Percentiles rank a stretch among this genome's conserved stretches.
These are phyloP conservation scores for Candida yuanshanica DNA, from an alignment of 805 yeast genomes.

Conservation along the genomic window DNA sequence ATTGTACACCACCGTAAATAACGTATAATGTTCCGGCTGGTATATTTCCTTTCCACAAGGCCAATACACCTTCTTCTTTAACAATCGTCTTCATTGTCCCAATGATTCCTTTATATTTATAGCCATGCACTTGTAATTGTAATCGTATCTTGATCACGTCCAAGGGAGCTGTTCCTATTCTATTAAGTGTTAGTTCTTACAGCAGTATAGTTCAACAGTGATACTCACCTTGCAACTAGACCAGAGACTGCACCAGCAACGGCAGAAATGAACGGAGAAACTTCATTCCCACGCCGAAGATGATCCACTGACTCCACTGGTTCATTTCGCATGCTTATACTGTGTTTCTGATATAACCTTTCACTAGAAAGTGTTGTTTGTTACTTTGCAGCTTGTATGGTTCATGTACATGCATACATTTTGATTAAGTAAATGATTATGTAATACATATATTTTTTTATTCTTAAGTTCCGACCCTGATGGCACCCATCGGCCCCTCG, in stretches of 20 bases:
- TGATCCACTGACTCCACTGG: slow-evolving; percentile 29
- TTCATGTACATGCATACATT: too few species aligned
- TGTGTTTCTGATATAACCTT: too few species aligned
- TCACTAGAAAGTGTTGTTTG: too few species aligned
- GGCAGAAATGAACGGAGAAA: slow-evolving; percentile 34
- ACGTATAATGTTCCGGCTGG: slow-evolving; percentile 89
- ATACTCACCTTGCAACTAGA: slow-evolving; percentile 30
- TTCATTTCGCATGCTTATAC: not conserved
- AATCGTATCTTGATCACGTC: slow-evolving; percentile 74
- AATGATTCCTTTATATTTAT: slow-evolving; percentile 31
- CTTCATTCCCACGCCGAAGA: slow-evolving; percentile 37
- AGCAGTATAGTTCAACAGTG: slow-evolving; percentile 15
- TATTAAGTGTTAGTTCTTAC: slow-evolving; percentile 8
- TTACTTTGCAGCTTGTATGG: too few species aligned
- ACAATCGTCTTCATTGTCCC: slow-evolving; percentile 39
- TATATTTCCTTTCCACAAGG: slow-evolving; percentile 94
- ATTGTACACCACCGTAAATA: slow-evolving; percentile 80
- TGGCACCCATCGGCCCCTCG: too few species aligned
- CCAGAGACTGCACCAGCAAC: slow-evolving; percentile 44
- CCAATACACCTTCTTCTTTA: slow-evolving; percentile 60
- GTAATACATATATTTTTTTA: too few species aligned
- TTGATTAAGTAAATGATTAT: too few species aligned
- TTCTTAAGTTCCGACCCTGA: too few species aligned
- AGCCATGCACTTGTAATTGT: slow-evolving; percentile 45
- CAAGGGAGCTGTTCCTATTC: slow-evolving; percentile 68